Conservation (phyloP, 108 stramenopile genomes). For the Aurantiochytrium sp. region DNA sequence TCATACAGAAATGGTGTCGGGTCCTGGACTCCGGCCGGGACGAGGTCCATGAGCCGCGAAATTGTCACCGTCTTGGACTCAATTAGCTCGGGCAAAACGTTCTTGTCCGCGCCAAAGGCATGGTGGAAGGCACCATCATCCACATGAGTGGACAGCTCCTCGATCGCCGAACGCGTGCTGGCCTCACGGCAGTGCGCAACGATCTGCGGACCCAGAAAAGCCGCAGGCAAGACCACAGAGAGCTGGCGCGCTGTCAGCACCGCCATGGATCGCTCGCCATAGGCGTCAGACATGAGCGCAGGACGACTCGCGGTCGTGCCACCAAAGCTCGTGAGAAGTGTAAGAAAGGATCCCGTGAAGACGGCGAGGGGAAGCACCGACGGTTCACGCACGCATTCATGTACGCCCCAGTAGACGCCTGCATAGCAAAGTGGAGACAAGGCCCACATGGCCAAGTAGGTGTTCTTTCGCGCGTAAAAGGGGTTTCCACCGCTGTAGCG, state of each 20-base stretch:
- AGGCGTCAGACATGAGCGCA: conserved; percentile 73
- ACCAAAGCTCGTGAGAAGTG: conserved; percentile 69
- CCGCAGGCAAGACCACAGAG: conserved; percentile 28
- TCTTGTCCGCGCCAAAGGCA: conserved; percentile 51
- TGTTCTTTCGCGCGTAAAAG: conserved; percentile 59
- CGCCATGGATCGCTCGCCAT: conserved; percentile 65
- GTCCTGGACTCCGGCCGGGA: conserved; percentile 58
- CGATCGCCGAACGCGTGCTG: conserved; percentile 39
- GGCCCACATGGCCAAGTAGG: conserved; percentile 36
- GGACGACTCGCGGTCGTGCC: conserved; percentile 63
- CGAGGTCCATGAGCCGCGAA: conserved; percentile 57
- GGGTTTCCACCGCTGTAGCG: conserved; percentile 54
- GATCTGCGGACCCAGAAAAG: neutral
- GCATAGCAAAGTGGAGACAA: neutral
- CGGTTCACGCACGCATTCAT: conserved; percentile 32
- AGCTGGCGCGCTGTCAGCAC: conserved; percentile 56
- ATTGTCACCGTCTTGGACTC: conserved; percentile 70
- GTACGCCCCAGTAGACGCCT: conserved; percentile 17
- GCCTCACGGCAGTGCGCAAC: neutral
- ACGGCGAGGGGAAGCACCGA: conserved; percentile 41
- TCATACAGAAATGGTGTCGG: conserved; percentile 73
- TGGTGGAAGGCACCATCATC: conserved; percentile 53
- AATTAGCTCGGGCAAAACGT: conserved; percentile 49
- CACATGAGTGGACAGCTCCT: conserved; percentile 50
- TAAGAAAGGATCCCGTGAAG: conserved; percentile 54